phyloP scores from a whole-genome alignment of 257 asterid genomes.

The Solanum tarapatanum region DNA sequence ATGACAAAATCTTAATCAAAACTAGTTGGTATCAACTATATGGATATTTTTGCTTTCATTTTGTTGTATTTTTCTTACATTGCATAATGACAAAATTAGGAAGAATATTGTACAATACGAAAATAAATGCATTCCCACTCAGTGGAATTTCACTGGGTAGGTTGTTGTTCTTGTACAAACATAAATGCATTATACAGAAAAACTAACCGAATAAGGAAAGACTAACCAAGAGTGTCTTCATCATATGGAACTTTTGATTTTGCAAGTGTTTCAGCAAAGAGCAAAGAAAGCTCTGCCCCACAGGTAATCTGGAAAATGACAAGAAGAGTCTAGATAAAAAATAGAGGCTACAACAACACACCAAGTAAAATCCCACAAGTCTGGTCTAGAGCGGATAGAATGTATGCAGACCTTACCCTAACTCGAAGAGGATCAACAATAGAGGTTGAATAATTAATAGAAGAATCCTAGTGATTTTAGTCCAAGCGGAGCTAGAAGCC shows the following conservation, averaged over 20 bases:
- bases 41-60: background rate
- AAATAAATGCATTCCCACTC: background rate
- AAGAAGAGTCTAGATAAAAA: background rate
- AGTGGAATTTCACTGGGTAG: no score
- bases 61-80: background rate
- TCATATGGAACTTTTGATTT: constrained; percentile 65
- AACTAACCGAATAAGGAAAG: background rate
- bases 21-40: background rate
- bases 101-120: background rate
- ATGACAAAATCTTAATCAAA: background rate
- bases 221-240: constrained; percentile 68
- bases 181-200: background rate
- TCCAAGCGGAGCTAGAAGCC: background rate
- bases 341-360: background rate
- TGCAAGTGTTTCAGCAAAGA: constrained; percentile 73
- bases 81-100: background rate
- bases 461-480: background rate
- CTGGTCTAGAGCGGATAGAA: fast-evolving
- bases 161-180: background rate
- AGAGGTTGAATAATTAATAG: background rate
- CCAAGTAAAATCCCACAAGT: background rate
- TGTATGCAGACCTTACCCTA: background rate
- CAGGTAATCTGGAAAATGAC: constrained; percentile 59
- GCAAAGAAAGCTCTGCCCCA: constrained; percentile 89
- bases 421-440: background rate